Conservation (phyloP, 495 filamentous ascomycete genomes). For the Penicillium roqueforti region DNA sequence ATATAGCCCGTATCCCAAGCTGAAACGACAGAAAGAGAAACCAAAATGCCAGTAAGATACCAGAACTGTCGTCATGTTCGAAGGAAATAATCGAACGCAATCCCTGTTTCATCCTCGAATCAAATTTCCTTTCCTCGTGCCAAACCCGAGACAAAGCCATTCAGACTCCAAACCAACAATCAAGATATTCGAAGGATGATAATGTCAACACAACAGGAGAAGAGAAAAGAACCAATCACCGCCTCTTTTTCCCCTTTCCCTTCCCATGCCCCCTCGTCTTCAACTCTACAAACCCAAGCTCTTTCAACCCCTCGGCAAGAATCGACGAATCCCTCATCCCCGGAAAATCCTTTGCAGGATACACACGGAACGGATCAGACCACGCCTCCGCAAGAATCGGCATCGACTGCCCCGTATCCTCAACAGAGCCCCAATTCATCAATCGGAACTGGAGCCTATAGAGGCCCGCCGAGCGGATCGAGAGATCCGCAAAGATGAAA, state of each 20-base stretch:
- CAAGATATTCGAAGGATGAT: background rate
- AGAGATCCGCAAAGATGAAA: conserved; percentile 94
- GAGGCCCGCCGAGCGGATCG: conserved; percentile 77
- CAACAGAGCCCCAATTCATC: conserved; percentile 57
- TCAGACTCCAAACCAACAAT: background rate
- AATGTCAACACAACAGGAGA: background rate
- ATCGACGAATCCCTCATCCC: conserved; percentile 67
- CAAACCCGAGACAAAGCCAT: background rate
- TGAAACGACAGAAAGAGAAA: background rate
- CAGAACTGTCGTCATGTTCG: background rate
- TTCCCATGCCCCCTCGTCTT: conserved; percentile 45
- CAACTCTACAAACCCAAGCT: conserved; percentile 45
- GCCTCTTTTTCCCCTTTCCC: conserved; percentile 37
- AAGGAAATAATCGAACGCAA: background rate
- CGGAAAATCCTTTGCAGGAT: conserved; percentile 93
- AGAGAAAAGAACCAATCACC: conserved; percentile 6
- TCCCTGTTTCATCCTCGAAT: background rate
- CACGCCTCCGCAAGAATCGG: conserved; percentile 63
- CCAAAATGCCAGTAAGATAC: background rate
- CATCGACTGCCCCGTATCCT: conserved; percentile 53
- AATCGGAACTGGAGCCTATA: conserved; percentile 86
- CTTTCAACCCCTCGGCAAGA: conserved; percentile 39
- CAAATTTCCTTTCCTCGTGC: background rate
- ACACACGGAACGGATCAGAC: conserved; percentile 82
- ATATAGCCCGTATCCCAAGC: background rate